Percentiles rank a stretch among this genome's conserved stretches.
phyloP scores from a whole-genome alignment of 805 yeast species.

The Wickerhamomyces hampshirensis region DNA sequence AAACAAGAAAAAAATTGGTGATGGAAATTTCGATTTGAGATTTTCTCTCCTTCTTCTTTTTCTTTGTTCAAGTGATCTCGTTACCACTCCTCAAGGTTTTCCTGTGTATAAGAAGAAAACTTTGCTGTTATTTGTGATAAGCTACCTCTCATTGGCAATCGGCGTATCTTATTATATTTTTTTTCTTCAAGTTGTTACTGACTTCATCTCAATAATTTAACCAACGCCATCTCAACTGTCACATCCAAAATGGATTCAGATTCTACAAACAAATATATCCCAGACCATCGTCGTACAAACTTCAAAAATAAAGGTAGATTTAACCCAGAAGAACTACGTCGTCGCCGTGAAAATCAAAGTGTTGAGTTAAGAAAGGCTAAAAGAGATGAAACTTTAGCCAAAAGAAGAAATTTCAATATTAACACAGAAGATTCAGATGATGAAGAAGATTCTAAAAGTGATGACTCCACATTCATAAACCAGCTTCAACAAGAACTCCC shows the following conservation, averaged over 20 bases:
- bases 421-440: slow-evolving; percentile 50
- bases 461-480: slow-evolving; percentile 37
- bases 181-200: too few species aligned
- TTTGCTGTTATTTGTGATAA: too few species aligned
- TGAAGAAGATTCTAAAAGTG: slow-evolving; percentile 31
- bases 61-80: too few species aligned
- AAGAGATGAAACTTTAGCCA: slow-evolving; percentile 90
- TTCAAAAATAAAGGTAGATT: slow-evolving; percentile 94
- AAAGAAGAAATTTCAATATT: slow-evolving; percentile 76
- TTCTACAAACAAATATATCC: slow-evolving; percentile 78
- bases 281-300: slow-evolving; percentile 95
- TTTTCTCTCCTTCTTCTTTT: too few species aligned
- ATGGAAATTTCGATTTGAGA: too few species aligned
- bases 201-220: too few species aligned
- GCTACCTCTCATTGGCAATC: too few species aligned
- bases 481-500: slow-evolving; percentile 71
- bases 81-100: too few species aligned
- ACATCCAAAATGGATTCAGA: slow-evolving; percentile 59
- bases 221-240: neutral
- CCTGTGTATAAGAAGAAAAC: too few species aligned
- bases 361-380: slow-evolving; percentile 94
- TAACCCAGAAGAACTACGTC: slow-evolving; percentile 92
- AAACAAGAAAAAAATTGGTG: too few species aligned
- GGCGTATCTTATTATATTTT: too few species aligned
- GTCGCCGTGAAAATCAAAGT: slow-evolving; percentile 96